Evolutionary conservation across 257 asterid genomes (phyloP).

Genomic region (Solanum lycopersicoides): DNA sequence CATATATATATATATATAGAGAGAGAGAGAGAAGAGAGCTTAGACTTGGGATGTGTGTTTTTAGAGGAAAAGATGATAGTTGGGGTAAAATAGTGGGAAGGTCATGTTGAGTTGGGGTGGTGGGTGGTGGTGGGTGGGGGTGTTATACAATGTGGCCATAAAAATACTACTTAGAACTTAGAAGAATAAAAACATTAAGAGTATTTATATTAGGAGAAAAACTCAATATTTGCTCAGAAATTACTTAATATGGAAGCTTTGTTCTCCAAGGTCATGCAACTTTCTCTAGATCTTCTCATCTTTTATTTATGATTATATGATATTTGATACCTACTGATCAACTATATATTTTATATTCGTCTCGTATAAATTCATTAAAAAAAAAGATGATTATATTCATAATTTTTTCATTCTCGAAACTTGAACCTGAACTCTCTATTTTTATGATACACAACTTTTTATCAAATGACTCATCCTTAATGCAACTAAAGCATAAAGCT

Average conservation of each 20-base stretch:
- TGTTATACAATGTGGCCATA: slow-evolving; percentile 3
- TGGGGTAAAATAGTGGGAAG: neutral
- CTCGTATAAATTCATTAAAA: neutral
- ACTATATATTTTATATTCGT: neutral
- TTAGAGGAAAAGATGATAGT: neutral
- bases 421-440: neutral
- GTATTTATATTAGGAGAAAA: slow-evolving; percentile 23
- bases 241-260: slow-evolving; percentile 11
- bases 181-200: neutral
- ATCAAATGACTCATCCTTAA: neutral
- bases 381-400: neutral
- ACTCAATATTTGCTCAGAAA: slow-evolving; percentile 25
- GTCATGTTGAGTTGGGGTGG: too few species aligned
- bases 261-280: slow-evolving; percentile 24
- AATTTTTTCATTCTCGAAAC: neutral
- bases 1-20: too few species aligned
- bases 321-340: neutral
- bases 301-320: neutral
- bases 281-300: neutral
- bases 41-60: neutral
- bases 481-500: neutral
- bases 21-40: neutral
- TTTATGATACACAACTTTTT: neutral
- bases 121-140: too few species aligned
- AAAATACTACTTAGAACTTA: slow-evolving; percentile 13